Base-by-base conservation (phyloP, 148 eudicot species). In the Nepenthes gracilis region DNA sequence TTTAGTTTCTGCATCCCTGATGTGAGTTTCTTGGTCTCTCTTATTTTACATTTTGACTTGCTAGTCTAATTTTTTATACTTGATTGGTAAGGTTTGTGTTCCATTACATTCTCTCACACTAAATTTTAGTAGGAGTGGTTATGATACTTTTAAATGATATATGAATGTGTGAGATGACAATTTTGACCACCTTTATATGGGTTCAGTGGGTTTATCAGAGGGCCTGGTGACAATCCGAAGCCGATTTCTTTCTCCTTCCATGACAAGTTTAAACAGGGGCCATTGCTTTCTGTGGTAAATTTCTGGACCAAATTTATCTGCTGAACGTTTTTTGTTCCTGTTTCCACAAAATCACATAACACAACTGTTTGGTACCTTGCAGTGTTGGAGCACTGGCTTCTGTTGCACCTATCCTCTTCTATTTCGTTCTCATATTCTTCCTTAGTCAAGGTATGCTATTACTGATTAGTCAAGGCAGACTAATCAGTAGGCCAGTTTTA, bases 361-460 rank as follows among this genome's bases (percentile, higher is more conserved):
- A 2, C 33, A 13, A 35, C 33, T 54, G 58, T n/a, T 32, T 33
- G 43, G 9, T 55, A 33, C 65, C 62, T 55, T 74, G 74, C 78
- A 92, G 98, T 84, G 96, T 78, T 92, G 98, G 94, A 92, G 81
- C 77, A 83, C 78, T 64, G 98, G 98, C 68, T 81, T 72, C 62
- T 88, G 94, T 79, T 88, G 88, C 80, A 92, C 96, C 40, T 92
- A 92, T 67, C 98, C 96, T 37, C 98, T 88, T 59, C 59, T 92
- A 69, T 88, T 92, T 67, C 88, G 88, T 58, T 81, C 82, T 12
- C 75, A 84, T 58, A 64, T 71, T 66, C 75, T 75, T 66, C 86
- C 94, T 37, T 80, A 80, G 70, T 57, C 54, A 51, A 82, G 84
- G 88, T 80, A 73, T 71, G 57, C 59, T 61, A 47, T 15, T 47